These are phyloP conservation scores for Aspergillus felis DNA, from an alignment of 2,329 filamentous ascomycete genomes.

Conservation along the genomic window DNA sequence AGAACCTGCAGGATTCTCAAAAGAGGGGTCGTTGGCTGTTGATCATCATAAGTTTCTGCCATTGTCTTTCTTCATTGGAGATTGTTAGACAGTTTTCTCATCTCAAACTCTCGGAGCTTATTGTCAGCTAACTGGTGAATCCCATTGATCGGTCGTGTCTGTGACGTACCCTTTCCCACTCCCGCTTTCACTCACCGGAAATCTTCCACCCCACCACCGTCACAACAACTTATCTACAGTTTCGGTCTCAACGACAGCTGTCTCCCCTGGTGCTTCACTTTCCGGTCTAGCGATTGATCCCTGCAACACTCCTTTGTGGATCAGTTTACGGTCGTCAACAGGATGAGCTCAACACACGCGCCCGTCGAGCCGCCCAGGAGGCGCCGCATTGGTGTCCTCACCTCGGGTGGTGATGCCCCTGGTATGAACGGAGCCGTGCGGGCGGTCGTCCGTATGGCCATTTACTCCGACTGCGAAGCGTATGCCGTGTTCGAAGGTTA, in stretches of 20 bases:
- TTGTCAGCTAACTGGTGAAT: not conserved
- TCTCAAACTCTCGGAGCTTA: not conserved
- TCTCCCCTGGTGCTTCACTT: not conserved
- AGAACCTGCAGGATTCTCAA: not conserved
- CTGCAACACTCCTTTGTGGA: not conserved
- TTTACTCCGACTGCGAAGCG: slow-evolving; percentile 75
- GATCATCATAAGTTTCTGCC: not conserved
- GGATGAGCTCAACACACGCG: slow-evolving; percentile 16
- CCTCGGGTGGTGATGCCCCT: slow-evolving; percentile 87
- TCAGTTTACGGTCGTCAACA: slow-evolving; percentile 7
- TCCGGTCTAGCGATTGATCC: not conserved
- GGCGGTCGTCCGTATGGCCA: slow-evolving; percentile 85
- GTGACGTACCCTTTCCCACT: slow-evolving; percentile 19
- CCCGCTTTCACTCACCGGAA: slow-evolving; percentile 39
- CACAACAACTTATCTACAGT: slow-evolving; percentile 10
- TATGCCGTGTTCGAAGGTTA: slow-evolving; percentile 91
- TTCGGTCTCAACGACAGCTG: not conserved
- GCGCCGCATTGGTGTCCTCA: slow-evolving; percentile 81
- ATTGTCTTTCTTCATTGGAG: not conserved
- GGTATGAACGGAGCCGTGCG: slow-evolving; percentile 93
- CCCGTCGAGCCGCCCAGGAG: slow-evolving; percentile 41
- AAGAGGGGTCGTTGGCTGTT: not conserved
- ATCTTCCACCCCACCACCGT: slow-evolving; percentile 12
- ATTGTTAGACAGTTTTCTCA: not conserved
- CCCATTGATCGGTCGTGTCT: not conserved